Evolutionary conservation across 2,329 filamentous ascomycete species (phyloP), one percentile per base, ranked within the genome.

Genomic region (Coccinonectria pachysandricola): DNA sequence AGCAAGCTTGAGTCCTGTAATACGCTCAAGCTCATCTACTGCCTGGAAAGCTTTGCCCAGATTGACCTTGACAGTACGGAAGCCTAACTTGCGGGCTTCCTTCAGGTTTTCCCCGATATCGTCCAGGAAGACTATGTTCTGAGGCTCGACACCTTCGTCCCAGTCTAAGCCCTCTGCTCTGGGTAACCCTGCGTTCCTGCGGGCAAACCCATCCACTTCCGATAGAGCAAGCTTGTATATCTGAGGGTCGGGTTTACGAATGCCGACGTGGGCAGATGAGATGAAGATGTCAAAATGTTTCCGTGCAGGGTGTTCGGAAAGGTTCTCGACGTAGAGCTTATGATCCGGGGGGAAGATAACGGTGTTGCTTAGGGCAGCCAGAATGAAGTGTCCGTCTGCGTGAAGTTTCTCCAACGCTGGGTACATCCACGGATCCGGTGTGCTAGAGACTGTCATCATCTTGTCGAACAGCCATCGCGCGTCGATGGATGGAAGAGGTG

Each of bases 81-180:
- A 78, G 0, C 88, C 88, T 12, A 75, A 60, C 24, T 66, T 67
- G 54, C 67, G 81, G 1, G 76, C 91, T 22, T 69, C 78, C 62
- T 87, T 91, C 31, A 96, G 54, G 51, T 98, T 98, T 55, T 87
- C 77, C 2, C 91, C 91, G 51, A 98, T 94, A 45, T 95, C 87
- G 51, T 95, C 91, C 25, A 95, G 57, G 50, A 98, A 98, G 4
- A 93, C 57, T 22, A 95, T 63, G 29, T 95, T 84, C 1, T 60
- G 59, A 0, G 79, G 59, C 30, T 59, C 53, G 7, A 92, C 61
- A 0, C 66, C 60, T 4, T 27, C 54, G 10, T 52, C 53, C 61
- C 67, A 69, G 4, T 64, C 65, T 18, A 55, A 39, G 7, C 36
- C 41, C 35, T 39, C 41, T 1, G 59, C 62, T 36, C 59, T 51